Percentiles rank a stretch among this genome's conserved stretches.
Conservation (phyloP, 331 rosid species). For the Erythrophleum ivorense region DNA sequence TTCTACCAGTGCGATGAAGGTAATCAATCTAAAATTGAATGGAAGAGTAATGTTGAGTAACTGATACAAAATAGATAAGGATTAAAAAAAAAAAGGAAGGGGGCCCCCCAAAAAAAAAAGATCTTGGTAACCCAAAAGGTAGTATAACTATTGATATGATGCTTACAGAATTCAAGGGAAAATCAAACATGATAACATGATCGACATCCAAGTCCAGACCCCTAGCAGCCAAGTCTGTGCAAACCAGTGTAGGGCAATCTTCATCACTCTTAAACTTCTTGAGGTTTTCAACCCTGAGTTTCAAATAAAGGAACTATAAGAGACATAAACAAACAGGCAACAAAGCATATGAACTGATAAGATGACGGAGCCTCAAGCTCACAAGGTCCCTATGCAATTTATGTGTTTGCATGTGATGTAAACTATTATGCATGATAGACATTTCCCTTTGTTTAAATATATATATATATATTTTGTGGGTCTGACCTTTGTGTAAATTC, state of each 20-base stretch:
- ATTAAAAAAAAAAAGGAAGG: background rate
- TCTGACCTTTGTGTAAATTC: background rate
- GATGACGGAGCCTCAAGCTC: background rate
- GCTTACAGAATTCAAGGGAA: constrained; percentile 87
- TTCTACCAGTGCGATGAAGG: constrained; percentile 99
- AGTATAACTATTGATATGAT: constrained; percentile 18
- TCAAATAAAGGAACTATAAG: constrained; percentile 36
- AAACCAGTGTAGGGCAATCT: constrained; percentile 93
- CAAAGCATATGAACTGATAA: background rate
- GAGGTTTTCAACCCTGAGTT: constrained; percentile 89
- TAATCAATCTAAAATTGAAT: constrained; percentile 72
- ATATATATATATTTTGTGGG: too few species aligned
- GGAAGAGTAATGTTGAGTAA: constrained; percentile 25
- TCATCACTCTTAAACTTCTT: constrained; percentile 78
- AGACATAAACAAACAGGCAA: constrained; percentile 19
- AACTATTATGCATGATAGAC: background rate
- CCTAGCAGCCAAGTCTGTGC: constrained; percentile 97
- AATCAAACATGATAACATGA: constrained; percentile 98
- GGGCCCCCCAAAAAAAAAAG: background rate
- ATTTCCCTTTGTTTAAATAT: background rate
- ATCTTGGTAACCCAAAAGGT: constrained; percentile 1
- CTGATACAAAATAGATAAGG: constrained; percentile 1
- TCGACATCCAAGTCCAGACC: constrained; percentile 97
- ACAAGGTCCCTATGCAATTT: constrained; percentile 4
- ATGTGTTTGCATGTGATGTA: background rate